Base-by-base conservation (phyloP, 768 basidiomycete genomes). In the Thelephora ganbajun region DNA sequence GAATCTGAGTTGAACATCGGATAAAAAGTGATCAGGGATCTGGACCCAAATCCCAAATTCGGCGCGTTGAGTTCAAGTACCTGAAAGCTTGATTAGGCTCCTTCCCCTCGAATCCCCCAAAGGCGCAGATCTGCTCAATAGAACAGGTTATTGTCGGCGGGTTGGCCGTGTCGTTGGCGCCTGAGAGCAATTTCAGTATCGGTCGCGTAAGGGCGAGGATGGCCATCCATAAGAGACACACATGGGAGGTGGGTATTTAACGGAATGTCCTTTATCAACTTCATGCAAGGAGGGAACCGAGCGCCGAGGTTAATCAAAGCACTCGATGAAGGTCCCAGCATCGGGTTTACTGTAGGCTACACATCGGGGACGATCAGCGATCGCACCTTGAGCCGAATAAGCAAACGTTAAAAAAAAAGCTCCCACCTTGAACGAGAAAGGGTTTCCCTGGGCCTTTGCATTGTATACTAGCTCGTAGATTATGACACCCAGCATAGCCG, bases 211-310 rank as follows among this genome's bases (percentile, higher is more conserved):
- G 26, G 26, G 26, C 26, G 26, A 30, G 26, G 26, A 9, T 30
- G 26, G 9, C 26, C 9, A 9, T 30, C 9, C 26, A 30, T 9
- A 30, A 30, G 26, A 19, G 30, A 61, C 75, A 48, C 55, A 85
- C 85, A 88, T 47, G 75, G 71, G 42, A 87, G 65, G 14, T 60
- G 59, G 0, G 73, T 74, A 2, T 73, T 71, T 13, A 69, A 67
- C 36, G 79, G 72, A 11, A 88, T 62, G 9, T 63, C 70, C 26
- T 63, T 54, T 6, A 91, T 78, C 5, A 61, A 54, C 59, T 90
- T 92, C 86, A 93, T 93, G 56, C 91, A 94, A 0, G 92, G 85
- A 12, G 88, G 86, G 59, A 92, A 96, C 22, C 94, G 84, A 19
- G 94, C 91, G 2, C 93, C 93, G 45, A 89, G 67, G 56, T 83